Percentiles rank a stretch among this genome's conserved stretches.
Evolutionary conservation across 257 asterid genomes (phyloP).

Genomic region (Avicennia marina): DNA sequence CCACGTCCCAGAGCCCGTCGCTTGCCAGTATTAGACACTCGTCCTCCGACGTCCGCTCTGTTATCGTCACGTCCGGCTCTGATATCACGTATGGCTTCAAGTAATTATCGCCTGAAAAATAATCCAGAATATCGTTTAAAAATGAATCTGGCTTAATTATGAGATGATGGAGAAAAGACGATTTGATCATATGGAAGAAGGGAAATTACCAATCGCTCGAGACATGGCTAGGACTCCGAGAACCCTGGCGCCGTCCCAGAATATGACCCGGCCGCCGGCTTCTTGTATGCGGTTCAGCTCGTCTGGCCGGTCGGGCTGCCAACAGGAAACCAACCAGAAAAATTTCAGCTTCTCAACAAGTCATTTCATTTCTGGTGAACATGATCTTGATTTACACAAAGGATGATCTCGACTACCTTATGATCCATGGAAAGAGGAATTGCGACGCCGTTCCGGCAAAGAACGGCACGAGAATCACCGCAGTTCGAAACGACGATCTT

Average conservation of each 20-base stretch:
- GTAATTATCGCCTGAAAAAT: slow-evolving; percentile 65
- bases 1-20: slow-evolving; percentile 95
- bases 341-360: background rate
- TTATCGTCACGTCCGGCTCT: slow-evolving; percentile 81
- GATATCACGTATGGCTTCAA: slow-evolving; percentile 82
- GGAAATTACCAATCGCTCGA: slow-evolving; percentile 54
- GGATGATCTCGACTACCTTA: slow-evolving; percentile 38
- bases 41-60: slow-evolving; percentile 56
- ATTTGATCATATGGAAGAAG: background rate
- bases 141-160: too few species aligned
- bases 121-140: too few species aligned
- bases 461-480: slow-evolving; percentile 97
- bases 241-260: slow-evolving; percentile 90
- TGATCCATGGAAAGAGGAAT: slow-evolving; percentile 86
- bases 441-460: slow-evolving; percentile 80
- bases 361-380: background rate
- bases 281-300: slow-evolving; percentile 75
- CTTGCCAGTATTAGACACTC: slow-evolving; percentile 82
- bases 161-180: background rate
- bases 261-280: slow-evolving; percentile 94
- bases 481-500: slow-evolving; percentile 80
- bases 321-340: background rate
- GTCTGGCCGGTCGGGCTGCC: slow-evolving; percentile 87
- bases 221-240: slow-evolving; percentile 94
- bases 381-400: too few species aligned